A percentile compares a stretch with the other conserved stretches of the same genome.
These are phyloP conservation scores for Fusarium sp. DNA, from an alignment of 2,329 filamentous ascomycete species.

Conservation along the genomic window DNA sequence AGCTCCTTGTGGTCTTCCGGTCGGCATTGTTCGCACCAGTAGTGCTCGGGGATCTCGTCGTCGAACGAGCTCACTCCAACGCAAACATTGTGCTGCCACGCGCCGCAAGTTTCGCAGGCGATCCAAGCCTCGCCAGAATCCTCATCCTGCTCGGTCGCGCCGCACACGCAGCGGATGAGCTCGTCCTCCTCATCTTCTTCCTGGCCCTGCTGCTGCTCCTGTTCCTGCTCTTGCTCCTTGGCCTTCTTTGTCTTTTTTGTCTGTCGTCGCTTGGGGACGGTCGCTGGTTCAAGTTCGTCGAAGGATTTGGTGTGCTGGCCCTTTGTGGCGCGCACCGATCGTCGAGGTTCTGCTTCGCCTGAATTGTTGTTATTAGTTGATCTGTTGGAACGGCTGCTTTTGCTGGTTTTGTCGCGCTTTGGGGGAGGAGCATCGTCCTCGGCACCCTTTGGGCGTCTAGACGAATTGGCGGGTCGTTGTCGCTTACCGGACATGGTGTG, in stretches of 20 bases:
- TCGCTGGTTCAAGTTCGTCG: constrained; percentile 74
- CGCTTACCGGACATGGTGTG: constrained; percentile 52
- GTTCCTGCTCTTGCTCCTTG: constrained; percentile 66
- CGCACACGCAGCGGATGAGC: constrained; percentile 93
- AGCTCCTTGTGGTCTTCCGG: constrained; percentile 86
- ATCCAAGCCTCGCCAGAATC: constrained; percentile 94
- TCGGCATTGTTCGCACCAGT: constrained; percentile 91
- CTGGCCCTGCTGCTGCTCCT: constrained; percentile 58
- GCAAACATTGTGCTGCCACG: constrained; percentile 98
- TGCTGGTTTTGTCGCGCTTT: constrained; percentile 13
- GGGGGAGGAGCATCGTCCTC: constrained; percentile 10
- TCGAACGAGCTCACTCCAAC: constrained; percentile 85
- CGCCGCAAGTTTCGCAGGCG: constrained; percentile 89
- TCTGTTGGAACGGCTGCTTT: constrained; percentile 19
- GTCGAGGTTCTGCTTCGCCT: constrained; percentile 79
- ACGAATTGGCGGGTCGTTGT: constrained; percentile 32
- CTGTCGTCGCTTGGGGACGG: constrained; percentile 64
- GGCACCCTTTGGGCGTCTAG: constrained; percentile 22
- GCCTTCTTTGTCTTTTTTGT: constrained; percentile 67
- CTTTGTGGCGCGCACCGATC: constrained; percentile 95
- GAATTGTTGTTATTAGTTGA: constrained; percentile 36
- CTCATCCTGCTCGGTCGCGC: constrained; percentile 85
- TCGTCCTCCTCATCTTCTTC: constrained; percentile 66
- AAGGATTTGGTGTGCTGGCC: constrained; percentile 93
- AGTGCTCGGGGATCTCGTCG: constrained; percentile 82